Conservation (phyloP, 2,329 filamentous ascomycete genomes). For the Cladosporium austrohemisphaericum region DNA sequence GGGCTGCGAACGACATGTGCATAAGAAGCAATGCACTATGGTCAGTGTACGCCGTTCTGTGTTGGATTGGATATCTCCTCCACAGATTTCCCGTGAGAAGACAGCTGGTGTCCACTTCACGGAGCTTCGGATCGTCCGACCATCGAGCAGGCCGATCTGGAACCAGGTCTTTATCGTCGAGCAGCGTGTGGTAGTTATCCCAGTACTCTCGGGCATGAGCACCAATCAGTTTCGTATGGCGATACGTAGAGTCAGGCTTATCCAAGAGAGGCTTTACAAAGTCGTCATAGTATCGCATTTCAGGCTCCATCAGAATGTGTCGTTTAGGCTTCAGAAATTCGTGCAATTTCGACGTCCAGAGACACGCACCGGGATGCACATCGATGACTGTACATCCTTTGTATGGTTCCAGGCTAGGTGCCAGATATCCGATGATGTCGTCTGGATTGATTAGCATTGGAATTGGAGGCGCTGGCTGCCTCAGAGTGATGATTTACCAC, state of each 20-base stretch:
- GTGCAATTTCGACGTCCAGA: slow-evolving; percentile 77
- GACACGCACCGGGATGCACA: slow-evolving; percentile 72
- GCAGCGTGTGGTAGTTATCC: slow-evolving; percentile 47
- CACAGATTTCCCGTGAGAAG: slow-evolving; percentile 50
- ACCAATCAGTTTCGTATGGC: slow-evolving; percentile 36
- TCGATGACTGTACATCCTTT: slow-evolving; percentile 76
- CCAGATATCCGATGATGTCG: slow-evolving; percentile 67
- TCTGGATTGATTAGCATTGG: slow-evolving; percentile 43
- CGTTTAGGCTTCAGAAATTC: slow-evolving; percentile 70
- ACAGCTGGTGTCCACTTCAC: slow-evolving; percentile 64
- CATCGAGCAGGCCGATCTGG: slow-evolving; percentile 51
- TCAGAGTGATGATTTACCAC: slow-evolving; percentile 6
- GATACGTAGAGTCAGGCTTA: slow-evolving; percentile 45
- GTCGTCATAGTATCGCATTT: slow-evolving; percentile 54
- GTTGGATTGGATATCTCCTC: neutral
- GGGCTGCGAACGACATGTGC: slow-evolving; percentile 58
- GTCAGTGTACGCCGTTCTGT: neutral
- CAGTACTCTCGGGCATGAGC: slow-evolving; percentile 22
- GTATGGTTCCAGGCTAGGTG: slow-evolving; percentile 64
- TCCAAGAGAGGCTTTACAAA: slow-evolving; percentile 53
- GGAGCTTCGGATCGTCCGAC: slow-evolving; percentile 38
- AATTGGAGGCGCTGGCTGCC: neutral
- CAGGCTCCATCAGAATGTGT: slow-evolving; percentile 79
- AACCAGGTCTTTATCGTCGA: slow-evolving; percentile 48
- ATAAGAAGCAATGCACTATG: slow-evolving; percentile 48